These are phyloP conservation scores for Toxicodendron radicans DNA, from an alignment of 345 rosid genomes.

Conservation along the genomic window DNA sequence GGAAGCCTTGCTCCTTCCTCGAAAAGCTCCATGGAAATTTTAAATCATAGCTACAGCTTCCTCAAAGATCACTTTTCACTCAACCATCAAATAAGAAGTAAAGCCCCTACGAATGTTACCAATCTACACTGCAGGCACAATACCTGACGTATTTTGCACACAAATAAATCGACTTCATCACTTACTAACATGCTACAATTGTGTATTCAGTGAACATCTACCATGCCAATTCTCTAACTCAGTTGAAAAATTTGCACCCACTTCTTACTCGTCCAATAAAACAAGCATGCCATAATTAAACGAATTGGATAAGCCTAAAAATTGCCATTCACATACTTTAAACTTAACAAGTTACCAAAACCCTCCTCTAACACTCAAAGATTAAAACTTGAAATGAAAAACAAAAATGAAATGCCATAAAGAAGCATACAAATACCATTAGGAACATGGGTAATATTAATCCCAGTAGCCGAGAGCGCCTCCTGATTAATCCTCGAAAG, in stretches of 20 bases:
- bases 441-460: conserved; percentile 73
- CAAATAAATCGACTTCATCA: too few relatives aligned
- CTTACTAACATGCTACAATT: neutral
- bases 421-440: conserved; percentile 37
- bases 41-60: neutral
- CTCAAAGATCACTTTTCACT: neutral
- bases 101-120: neutral
- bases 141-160: too few relatives aligned
- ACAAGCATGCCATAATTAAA: neutral
- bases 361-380: neutral
- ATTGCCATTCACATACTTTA: neutral
- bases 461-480: conserved; percentile 75
- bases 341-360: too few relatives aligned
- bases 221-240: neutral
- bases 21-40: neutral
- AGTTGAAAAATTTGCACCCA: neutral
- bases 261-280: neutral
- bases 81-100: neutral
- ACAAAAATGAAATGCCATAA: neutral
- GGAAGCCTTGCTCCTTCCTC: neutral
- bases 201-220: neutral
- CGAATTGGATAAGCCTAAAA: neutral
- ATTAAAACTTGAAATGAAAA: neutral
- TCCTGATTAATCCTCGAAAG: conserved; percentile 68
- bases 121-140: neutral